Base-by-base conservation (phyloP, 1,284 basidiomycete species). In the Malassezia vespertilionis region DNA sequence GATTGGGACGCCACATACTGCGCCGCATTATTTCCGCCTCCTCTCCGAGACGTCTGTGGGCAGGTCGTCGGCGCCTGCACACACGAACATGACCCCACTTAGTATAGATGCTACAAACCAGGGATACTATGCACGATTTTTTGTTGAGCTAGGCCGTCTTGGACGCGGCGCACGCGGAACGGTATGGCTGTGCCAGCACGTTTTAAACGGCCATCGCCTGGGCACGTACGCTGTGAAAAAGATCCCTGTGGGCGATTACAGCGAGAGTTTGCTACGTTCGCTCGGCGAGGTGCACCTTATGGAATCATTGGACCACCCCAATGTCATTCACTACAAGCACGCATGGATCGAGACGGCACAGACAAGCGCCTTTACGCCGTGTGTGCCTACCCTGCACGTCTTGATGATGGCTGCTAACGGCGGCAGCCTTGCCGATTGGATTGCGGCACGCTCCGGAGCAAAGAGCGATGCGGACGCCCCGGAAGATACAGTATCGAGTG, bases 241-340 rank as follows among this genome's bases (percentile, higher is more conserved):
- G 71, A 86, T 95, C 27, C 87, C 88, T 0, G 84, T 95, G 0
- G 88, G 89, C 26, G 80, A 86, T 6, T 54, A 62, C 26, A 52
- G 52, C 18, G 46, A 57, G 34, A 53, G 21, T n/a, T 34, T 66
- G 41, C 45, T 58, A 14, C 46, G 53, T 24, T 61, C 56, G 26
- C 43, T 69, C 17, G 60, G 54, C 31, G 67, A 83, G 79, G 82
- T 88, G 33, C 81, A 83, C 38, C 74, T 90, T 5, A 75, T 93
- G 41, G 87, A 93, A 66, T 76, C 78, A n/a, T 74, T 95, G 4
- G 80, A 82, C 43, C 89, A 95, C 73, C 83, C 82, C 3, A 91
- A 93, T 57, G 87, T 95, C 57, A 80, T 93, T 53, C 86, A 85
- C 14, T 93, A 93, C 65, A 89, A 93, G 71, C 89, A 93, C 61